Base-by-base conservation (phyloP, 495 filamentous ascomycete species). In the Penicillium roqueforti region DNA sequence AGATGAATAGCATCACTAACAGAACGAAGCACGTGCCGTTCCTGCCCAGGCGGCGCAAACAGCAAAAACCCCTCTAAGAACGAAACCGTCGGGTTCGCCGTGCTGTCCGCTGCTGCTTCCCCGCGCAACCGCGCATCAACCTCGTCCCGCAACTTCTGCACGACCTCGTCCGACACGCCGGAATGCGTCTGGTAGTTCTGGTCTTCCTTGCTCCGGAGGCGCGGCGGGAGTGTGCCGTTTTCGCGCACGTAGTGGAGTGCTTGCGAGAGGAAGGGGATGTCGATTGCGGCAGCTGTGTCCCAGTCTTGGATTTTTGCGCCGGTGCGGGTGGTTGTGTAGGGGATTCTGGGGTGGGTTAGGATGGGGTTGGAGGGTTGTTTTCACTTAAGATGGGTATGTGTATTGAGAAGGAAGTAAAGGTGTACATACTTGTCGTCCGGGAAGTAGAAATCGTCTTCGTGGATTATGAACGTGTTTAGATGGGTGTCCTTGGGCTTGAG, bases 361-460 rank as follows among this genome's bases (percentile, higher is more conserved):
- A n/a, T 31, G 37, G 5, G 3, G 4, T 45, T 10, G 39, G 8
- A n/a, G 19, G 18, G 14, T 11, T 5, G 9, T 9, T 40, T 39
- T 38, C n/a, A 10, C 10, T 31, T 11, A 8, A 31, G 28, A 31
- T 9, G 7, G 29, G 14, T 19, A 13, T 18, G 25, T 41, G 25
- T 10, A 26, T 14, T 20, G 47, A 8, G 29, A 4, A 9, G 7
- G 22, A 28, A 7, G 22, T 31, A 11, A 25, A 28, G 18, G n/a
- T 19, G 16, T 11, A 61, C 74, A 61, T 58, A 86, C 82, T 86
- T 73, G n/a, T 78, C 66, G 62, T 97, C 91, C 1, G 88, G 65
- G 34, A 79, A 80, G 68, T 91, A 97, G 67, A 96, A 97, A 68
- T 97, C 92, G 71, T 97, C 92, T 67, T 93, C 83, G 66, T 96